Evolutionary conservation across 345 rosid genomes (phyloP), one percentile per base, ranked within the genome.

Genomic region (Cardamine resedifolia): DNA sequence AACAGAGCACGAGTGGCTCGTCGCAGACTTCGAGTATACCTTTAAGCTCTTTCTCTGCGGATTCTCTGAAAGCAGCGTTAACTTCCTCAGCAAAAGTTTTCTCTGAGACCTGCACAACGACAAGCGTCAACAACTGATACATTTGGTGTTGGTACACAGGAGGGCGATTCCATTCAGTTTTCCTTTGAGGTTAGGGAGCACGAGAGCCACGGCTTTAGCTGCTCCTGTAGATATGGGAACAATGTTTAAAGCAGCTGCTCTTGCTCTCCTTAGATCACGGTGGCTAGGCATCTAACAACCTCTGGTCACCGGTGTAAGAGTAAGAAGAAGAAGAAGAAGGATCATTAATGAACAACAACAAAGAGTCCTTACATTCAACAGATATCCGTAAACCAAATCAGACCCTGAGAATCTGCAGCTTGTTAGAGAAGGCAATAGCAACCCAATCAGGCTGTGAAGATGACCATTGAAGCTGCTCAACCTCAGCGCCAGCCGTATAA

Each of bases 371-470:
- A 71, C 63, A 72, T n/a, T n/a, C n/a, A n/a, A n/a, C n/a, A n/a
- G n/a, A n/a, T n/a, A n/a, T n/a, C n/a, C n/a, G n/a, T n/a, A n/a
- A n/a, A n/a, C n/a, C n/a, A n/a, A 34, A 16, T 87, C 83, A 92
- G 31, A 92, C 97, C 90, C 97, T 85, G 66, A 92, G 96, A 83
- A 92, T 92, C 84, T 92, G 97, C 70, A 92, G 85, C 90, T 92
- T 92, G n/a, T 87, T 83, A 1, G 98, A 85, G 84, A 92, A 92
- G 10, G 93, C 96, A 53, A 92, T 90, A 7, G 96, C 96, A 64
- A 92, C 98, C 98, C 98, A 92, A 68, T 92, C 98, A 51, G 98
- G 96, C 86, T 92, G 96, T 0, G 98, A 88, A 33, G 96, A 85
- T 0, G 96, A 90, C 98, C 98, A 92, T 39, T 92, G 98, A 61